These are phyloP conservation scores for Plantago elongata DNA, from an alignment of 257 asterid genomes.

Conservation along the genomic window DNA sequence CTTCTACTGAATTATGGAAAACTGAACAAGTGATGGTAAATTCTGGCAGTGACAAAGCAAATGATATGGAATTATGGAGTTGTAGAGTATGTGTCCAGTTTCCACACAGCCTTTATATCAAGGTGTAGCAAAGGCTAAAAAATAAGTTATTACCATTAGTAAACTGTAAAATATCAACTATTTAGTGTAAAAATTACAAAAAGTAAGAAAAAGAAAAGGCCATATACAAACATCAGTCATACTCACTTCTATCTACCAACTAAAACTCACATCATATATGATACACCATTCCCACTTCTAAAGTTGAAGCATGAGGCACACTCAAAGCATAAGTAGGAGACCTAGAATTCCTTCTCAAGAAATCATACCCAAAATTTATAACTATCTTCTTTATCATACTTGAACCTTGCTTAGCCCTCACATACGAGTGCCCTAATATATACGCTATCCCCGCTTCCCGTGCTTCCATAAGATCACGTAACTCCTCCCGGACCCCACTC, in stretches of 20 bases:
- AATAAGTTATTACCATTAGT: too few relatives aligned
- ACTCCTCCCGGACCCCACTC: constrained; percentile 41
- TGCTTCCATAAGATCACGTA: constrained; percentile 75
- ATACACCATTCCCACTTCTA: constrained; percentile 95
- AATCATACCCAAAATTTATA: constrained; percentile 75
- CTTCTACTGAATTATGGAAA: too few relatives aligned
- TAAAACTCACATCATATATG: constrained; percentile 42
- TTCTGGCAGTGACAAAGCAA: too few relatives aligned
- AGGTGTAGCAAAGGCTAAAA: too few relatives aligned
- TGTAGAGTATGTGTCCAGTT: too few relatives aligned
- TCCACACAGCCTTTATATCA: too few relatives aligned
- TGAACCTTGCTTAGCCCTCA: constrained; percentile 81
- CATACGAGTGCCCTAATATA: constrained; percentile 76
- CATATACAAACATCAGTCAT: too few relatives aligned
- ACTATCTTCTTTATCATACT: constrained; percentile 60
- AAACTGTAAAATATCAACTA: too few relatives aligned
- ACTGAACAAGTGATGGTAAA: too few relatives aligned
- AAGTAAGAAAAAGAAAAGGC: too few relatives aligned
- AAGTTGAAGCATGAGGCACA: constrained; percentile 81
- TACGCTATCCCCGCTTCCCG: constrained; percentile 84
- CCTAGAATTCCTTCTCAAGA: constrained; percentile 82
- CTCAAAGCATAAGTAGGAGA: constrained; percentile 54
- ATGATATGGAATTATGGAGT: too few relatives aligned
- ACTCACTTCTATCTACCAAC: not conserved
- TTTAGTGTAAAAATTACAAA: too few relatives aligned